phyloP scores from a whole-genome alignment of 2,329 filamentous ascomycete genomes.

The Microsporum canis region DNA sequence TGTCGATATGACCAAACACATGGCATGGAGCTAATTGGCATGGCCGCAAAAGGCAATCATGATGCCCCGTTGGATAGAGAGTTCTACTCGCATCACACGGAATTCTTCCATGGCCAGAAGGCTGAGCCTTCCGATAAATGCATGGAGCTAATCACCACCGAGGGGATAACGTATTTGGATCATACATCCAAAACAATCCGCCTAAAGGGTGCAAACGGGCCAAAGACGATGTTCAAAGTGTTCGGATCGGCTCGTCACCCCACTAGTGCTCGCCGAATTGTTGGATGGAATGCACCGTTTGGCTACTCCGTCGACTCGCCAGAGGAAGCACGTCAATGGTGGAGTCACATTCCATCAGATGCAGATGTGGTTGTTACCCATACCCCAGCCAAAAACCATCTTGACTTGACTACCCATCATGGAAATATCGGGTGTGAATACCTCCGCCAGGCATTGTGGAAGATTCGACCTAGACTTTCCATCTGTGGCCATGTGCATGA shows the following conservation, averaged over 20 bases:
- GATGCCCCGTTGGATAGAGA: conserved; percentile 43
- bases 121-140: conserved; percentile 38
- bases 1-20: neutral
- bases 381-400: conserved; percentile 42
- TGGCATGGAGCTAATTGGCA: neutral
- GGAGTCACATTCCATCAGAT: conserved; percentile 41
- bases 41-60: conserved; percentile 41
- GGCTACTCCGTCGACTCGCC: conserved; percentile 33
- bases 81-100: conserved; percentile 36
- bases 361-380: conserved; percentile 47
- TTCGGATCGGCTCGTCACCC: conserved; percentile 49
- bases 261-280: conserved; percentile 27
- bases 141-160: conserved; percentile 30
- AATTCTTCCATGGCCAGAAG: conserved; percentile 34
- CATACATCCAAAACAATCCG: conserved; percentile 38
- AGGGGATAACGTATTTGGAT: conserved; percentile 40
- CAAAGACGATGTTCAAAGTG: conserved; percentile 41
- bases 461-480: conserved; percentile 40
- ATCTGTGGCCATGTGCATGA: conserved; percentile 52
- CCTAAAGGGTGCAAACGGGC: conserved; percentile 35
- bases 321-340: conserved; percentile 34
- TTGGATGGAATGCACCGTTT: conserved; percentile 37
- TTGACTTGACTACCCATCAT: conserved; percentile 31
- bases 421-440: conserved; percentile 39
- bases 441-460: conserved; percentile 36